These are phyloP conservation scores for Xylaria sp. DNA, from an alignment of 2,329 filamentous ascomycete species.

Conservation along the genomic window DNA sequence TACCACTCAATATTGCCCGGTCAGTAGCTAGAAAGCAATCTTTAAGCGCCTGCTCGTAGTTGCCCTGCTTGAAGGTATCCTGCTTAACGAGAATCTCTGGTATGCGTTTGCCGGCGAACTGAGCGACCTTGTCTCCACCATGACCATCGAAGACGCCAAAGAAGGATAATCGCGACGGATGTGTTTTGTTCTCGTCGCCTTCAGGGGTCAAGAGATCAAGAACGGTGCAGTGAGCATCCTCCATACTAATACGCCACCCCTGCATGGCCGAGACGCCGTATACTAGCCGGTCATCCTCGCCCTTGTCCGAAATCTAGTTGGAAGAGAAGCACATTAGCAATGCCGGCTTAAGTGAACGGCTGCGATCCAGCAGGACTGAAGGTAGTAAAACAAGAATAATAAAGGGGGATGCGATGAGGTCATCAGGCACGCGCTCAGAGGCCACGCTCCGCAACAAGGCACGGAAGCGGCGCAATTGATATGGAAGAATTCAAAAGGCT, in stretches of 20 bases:
- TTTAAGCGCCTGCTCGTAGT: conserved; percentile 95
- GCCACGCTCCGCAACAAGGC: conserved; percentile 18
- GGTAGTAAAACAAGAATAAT: background rate
- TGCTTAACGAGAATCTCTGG: conserved; percentile 96
- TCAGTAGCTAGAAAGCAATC: conserved; percentile 97
- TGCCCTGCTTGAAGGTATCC: conserved; percentile 88
- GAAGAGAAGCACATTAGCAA: conserved; percentile 27
- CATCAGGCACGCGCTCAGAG: conserved; percentile 40
- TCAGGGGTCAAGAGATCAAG: conserved; percentile 80
- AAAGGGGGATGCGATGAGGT: conserved; percentile 35
- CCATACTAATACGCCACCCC: conserved; percentile 99
- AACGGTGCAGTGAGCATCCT: conserved; percentile 91
- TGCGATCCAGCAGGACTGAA: conserved; percentile 7
- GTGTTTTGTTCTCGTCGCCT: conserved; percentile 68
- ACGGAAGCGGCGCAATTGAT: conserved; percentile 42
- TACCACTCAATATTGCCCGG: conserved; percentile 94
- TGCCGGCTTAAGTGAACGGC: conserved; percentile 8
- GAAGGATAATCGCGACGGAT: conserved; percentile 84
- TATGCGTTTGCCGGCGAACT: conserved; percentile 92
- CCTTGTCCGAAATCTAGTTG: conserved; percentile 81
- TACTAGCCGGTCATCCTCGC: conserved; percentile 91
- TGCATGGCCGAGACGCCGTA: conserved; percentile 99
- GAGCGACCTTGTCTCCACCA: conserved; percentile 94
- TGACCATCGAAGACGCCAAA: conserved; percentile 99
- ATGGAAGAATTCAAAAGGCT: conserved; percentile 31